Conservation (phyloP, 1,139 yeast species). For the Meyerozyma athensensis region DNA sequence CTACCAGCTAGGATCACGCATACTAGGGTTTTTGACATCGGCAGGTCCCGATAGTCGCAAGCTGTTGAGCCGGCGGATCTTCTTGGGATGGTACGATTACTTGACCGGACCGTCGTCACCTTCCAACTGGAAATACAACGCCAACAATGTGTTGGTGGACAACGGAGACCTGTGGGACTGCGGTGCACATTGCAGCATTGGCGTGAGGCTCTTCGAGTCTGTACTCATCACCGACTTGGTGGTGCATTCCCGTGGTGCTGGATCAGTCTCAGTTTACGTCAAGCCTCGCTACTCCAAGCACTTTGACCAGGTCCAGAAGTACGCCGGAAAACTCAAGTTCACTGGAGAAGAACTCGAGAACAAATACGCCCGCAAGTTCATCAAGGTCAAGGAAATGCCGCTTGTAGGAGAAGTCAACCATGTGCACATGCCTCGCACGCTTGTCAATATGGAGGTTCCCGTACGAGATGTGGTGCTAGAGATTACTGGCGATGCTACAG, state of each 20-base stretch:
- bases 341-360: neutral
- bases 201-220: conserved; percentile 30
- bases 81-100: conserved; percentile 42
- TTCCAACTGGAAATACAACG: conserved; percentile 29
- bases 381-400: conserved; percentile 26
- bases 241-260: conserved; percentile 14
- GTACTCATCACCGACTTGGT: conserved; percentile 36
- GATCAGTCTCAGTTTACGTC: conserved; percentile 23
- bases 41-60: conserved; percentile 11
- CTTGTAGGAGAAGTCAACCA: conserved; percentile 20
- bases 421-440: conserved; percentile 30
- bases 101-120: conserved; percentile 22
- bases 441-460: conserved; percentile 31
- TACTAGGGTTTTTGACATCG: conserved; percentile 38
- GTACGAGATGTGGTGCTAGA: conserved; percentile 34
- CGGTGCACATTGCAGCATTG: conserved; percentile 28
- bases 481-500: neutral
- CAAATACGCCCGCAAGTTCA: conserved; percentile 18
- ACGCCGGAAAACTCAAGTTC: conserved; percentile 6
- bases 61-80: conserved; percentile 22
- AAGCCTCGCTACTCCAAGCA: conserved; percentile 24
- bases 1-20: conserved; percentile 35
- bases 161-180: conserved; percentile 35
- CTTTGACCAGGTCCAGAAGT: conserved; percentile 13
- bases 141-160: conserved; percentile 36